phyloP scores from a whole-genome alignment of 768 basidiomycete genomes.

The Hydnum rufescens region DNA sequence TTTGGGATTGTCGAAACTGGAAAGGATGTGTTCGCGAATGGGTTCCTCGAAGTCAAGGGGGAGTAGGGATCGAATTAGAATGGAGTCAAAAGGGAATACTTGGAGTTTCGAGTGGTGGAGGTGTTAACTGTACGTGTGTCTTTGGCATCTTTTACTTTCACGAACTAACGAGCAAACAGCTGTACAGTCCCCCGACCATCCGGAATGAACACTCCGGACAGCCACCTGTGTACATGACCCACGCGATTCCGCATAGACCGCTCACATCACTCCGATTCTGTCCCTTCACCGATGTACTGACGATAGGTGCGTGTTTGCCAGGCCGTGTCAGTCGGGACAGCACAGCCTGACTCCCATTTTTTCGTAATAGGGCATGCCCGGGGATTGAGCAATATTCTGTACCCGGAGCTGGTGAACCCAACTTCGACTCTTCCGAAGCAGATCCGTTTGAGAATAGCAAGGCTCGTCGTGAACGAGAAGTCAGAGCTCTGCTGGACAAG shows the following conservation, averaged over 20 bases:
- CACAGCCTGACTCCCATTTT: neutral
- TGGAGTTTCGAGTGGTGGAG: conserved; percentile 64
- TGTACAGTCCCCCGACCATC: conserved; percentile 53
- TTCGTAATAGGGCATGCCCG: conserved; percentile 33
- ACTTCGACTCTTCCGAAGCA: conserved; percentile 83
- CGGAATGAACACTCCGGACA: conserved; percentile 31
- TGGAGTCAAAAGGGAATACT: conserved; percentile 79
- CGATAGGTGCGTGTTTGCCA: conserved; percentile 21
- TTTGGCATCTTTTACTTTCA: neutral
- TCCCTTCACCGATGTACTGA: conserved; percentile 74
- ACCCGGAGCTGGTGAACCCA: conserved; percentile 83
- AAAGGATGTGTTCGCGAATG: conserved; percentile 68
- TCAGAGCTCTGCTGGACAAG: conserved; percentile 79
- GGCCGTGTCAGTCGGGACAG: neutral
- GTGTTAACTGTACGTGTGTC: conserved; percentile 58
- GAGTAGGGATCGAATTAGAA: conserved; percentile 36
- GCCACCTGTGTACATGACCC: conserved; percentile 80
- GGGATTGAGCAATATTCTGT: conserved; percentile 75
- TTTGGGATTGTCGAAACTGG: conserved; percentile 98
- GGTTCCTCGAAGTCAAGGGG: conserved; percentile 41
- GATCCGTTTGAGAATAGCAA: conserved; percentile 85
- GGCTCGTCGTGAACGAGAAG: conserved; percentile 72
- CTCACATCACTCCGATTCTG: conserved; percentile 62
- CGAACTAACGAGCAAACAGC: conserved; percentile 21
- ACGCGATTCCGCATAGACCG: conserved; percentile 63